A percentile compares a stretch with the other conserved stretches of the same genome.
phyloP scores from a whole-genome alignment of 2,329 filamentous ascomycete genomes.

The Bipolaris gigantea region DNA sequence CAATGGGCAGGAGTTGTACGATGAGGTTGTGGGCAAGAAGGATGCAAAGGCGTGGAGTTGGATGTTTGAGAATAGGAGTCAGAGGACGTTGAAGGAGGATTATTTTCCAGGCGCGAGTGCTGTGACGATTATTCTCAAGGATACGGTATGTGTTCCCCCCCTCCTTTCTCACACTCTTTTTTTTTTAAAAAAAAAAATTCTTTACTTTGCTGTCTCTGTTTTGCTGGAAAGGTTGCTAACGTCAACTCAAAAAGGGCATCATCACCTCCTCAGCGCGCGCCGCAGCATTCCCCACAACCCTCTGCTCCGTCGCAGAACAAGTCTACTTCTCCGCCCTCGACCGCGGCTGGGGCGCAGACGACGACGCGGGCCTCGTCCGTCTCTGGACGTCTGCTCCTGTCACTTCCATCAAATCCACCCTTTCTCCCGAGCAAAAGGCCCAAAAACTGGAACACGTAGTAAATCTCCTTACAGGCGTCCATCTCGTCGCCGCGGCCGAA shows the following conservation, averaged over 20 bases:
- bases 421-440: slow-evolving; percentile 32
- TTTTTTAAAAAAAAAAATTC: too few species aligned
- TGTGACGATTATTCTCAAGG: slow-evolving; percentile 53
- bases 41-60: slow-evolving; percentile 45
- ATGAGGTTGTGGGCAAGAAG: slow-evolving; percentile 48
- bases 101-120: slow-evolving; percentile 51
- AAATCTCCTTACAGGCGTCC: slow-evolving; percentile 40
- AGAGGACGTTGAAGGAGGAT: slow-evolving; percentile 57
- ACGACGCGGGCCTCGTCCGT: slow-evolving; percentile 60
- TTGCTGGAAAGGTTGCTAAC: slow-evolving; percentile 2
- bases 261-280: slow-evolving; percentile 67
- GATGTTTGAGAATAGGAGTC: slow-evolving; percentile 61
- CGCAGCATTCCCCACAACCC: slow-evolving; percentile 60
- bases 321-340: slow-evolving; percentile 63
- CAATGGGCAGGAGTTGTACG: slow-evolving; percentile 54
- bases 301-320: slow-evolving; percentile 66
- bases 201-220: not conserved
- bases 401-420: slow-evolving; percentile 27
- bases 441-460: slow-evolving; percentile 42
- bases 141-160: slow-evolving; percentile 41
- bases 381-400: slow-evolving; percentile 53
- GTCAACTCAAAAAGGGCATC: slow-evolving; percentile 52
- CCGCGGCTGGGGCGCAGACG: slow-evolving; percentile 58
- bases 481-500: slow-evolving; percentile 43
- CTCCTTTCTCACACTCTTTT: not conserved